Conservation (phyloP, 768 basidiomycete genomes). For the Leccinum rimulosum region DNA sequence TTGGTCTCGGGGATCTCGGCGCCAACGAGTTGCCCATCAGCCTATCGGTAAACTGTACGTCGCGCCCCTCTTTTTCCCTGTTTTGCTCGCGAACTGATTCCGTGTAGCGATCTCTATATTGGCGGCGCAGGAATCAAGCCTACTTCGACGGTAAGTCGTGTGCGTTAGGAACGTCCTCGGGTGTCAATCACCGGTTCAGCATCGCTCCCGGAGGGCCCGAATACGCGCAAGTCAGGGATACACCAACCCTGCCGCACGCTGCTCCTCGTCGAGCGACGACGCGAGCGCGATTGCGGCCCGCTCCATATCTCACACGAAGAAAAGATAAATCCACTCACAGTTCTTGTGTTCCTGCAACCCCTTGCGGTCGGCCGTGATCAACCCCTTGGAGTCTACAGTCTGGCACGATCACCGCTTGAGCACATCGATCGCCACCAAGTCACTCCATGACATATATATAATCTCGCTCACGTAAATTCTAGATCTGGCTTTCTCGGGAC, state of each 20-base stretch:
- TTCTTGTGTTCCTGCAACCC: slow-evolving; percentile 73
- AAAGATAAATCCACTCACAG: slow-evolving; percentile 37
- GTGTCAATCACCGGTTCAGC: no score
- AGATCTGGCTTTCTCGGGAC: slow-evolving; percentile 61
- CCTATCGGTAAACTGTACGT: slow-evolving; percentile 66
- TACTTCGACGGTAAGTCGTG: slow-evolving; percentile 36
- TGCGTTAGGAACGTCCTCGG: not conserved
- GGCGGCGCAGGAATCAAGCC: slow-evolving; percentile 68
- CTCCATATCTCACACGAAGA: slow-evolving; percentile 30
- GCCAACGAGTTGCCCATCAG: slow-evolving; percentile 51
- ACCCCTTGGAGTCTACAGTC: slow-evolving; percentile 77
- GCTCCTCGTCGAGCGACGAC: slow-evolving; percentile 53
- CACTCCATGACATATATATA: not conserved
- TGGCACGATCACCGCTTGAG: slow-evolving; percentile 24
- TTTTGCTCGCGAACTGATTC: not conserved
- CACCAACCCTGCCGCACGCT: slow-evolving; percentile 51
- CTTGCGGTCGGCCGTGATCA: slow-evolving; percentile 67
- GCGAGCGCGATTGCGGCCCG: slow-evolving; percentile 61
- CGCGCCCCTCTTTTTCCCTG: not conserved
- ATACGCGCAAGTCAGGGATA: slow-evolving; percentile 70
- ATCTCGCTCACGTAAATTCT: slow-evolving; percentile 58
- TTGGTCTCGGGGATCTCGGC: slow-evolving; percentile 57
- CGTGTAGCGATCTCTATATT: slow-evolving; percentile 58
- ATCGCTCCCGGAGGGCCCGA: slow-evolving; percentile 31
- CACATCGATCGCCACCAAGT: not conserved